These are phyloP conservation scores for Candida caryicola DNA, from an alignment of 805 yeast genomes.

Conservation along the genomic window DNA sequence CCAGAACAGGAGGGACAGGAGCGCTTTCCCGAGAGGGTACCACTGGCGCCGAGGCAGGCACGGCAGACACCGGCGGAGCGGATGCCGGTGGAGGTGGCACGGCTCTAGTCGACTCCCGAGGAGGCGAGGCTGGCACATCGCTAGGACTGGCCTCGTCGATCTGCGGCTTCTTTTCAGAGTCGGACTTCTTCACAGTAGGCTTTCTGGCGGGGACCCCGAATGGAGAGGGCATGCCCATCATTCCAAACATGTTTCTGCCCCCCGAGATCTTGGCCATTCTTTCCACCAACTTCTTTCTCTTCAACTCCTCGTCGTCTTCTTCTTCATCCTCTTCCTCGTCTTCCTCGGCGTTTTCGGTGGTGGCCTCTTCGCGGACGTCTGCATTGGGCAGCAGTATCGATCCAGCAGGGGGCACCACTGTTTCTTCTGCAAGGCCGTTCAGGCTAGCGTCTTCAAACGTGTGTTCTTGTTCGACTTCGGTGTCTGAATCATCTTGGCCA, in stretches of 20 bases:
- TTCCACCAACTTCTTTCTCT: conserved; percentile 75
- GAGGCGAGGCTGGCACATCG: background rate
- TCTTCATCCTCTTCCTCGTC: conserved; percentile 54
- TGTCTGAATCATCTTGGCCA: conserved; percentile 10
- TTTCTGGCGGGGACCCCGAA: conserved; percentile 25
- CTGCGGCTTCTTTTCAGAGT: conserved; percentile 5
- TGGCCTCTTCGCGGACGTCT: conserved; percentile 10
- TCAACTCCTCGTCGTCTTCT: conserved; percentile 72
- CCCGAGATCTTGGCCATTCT: conserved; percentile 97
- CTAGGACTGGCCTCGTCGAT: background rate
- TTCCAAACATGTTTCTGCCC: conserved; percentile 75
- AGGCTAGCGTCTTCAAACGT: conserved; percentile 13
- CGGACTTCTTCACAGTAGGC: conserved; percentile 2
- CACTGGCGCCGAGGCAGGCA: background rate
- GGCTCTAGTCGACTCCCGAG: background rate
- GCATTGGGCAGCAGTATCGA: background rate
- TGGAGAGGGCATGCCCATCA: conserved; percentile 54
- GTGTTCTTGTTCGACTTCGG: conserved; percentile 13
- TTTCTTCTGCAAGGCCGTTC: conserved; percentile 9
- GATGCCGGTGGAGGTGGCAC: background rate
- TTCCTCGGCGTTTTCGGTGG: conserved; percentile 33
- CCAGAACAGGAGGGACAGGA: conserved; percentile 4
- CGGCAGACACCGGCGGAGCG: background rate
- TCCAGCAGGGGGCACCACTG: background rate
- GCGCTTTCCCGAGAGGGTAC: no score